Base-by-base conservation (phyloP, 2,329 filamentous ascomycete genomes). In the Ophiocordyceps unilateralis region DNA sequence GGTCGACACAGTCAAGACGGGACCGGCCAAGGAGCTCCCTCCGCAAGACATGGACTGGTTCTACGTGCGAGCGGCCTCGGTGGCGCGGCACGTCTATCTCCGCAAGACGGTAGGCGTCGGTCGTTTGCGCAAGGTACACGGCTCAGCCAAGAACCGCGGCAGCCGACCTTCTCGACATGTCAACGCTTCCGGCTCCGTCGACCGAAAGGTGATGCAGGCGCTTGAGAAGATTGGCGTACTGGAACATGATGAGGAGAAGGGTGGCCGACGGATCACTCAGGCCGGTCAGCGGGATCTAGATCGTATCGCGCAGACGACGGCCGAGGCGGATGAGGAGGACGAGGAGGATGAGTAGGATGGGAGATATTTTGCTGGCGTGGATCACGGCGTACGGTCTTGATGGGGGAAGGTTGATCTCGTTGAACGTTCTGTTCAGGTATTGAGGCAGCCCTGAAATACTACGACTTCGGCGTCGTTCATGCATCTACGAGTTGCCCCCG, bases 1-100 rank as follows among this genome's bases (percentile, higher is more conserved):
- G 89, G 89, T 95, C 68, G 91, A 98, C 67, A 95, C 89, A 62
- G 91, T 96, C 74, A 98, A 98, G 83, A 95, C 89, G 58, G 89
- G 86, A 61, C 77, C 81, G 65, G 83, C 83, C 66, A 94, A 94
- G 72, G 91, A 98, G 76, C 83, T 98, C 58, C 89, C 89, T 62
- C 91, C 89, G 62, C 88, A 96, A 79, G 83, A 88, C 68, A 85
- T 88, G 65, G 91, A 98, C 78, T 98, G 91, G 91, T 93, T 79
- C 75, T 84, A 80, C 69, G 68, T 79, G 65, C 88, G 91, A 64
- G 88, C 89, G 60, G 91, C 91, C 58, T 80, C 89, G 55, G 82
- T 98, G 64, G 91, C 91, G 62, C 87, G 88, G 64, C 89, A 96
- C 77, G 81, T 98, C 76, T 98, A 98, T 78, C 77, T 98, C 68